Evolutionary conservation across 176 grass and related monocot species (phyloP).

Genomic region (Carex parvula): DNA sequence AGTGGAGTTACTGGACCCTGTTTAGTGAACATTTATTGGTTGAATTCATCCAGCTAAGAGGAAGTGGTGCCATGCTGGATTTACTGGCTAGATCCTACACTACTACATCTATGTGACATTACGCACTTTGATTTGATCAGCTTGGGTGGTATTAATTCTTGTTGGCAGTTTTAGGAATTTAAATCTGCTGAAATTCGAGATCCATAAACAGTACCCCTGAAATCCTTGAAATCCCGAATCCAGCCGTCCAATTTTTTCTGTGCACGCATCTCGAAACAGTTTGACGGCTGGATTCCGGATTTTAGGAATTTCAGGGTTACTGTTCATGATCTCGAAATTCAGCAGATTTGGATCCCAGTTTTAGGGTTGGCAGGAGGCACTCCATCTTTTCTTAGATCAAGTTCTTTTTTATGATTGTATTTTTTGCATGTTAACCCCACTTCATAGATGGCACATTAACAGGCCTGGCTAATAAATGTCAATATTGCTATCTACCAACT

Average conservation of each 20-base stretch:
- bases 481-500: constrained; percentile 28
- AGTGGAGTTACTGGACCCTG: neutral
- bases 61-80: constrained; percentile 18
- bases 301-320: no score
- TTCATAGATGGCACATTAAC: constrained; percentile 19
- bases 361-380: constrained; percentile 26
- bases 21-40: constrained; percentile 30
- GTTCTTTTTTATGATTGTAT: neutral
- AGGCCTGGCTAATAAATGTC: constrained; percentile 24
- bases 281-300: no score
- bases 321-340: no score
- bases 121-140: constrained; percentile 12
- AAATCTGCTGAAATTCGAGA: no score
- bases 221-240: no score
- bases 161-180: constrained; percentile 17
- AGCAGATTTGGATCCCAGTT: no score
- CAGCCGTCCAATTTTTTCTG: no score
- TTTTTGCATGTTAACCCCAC: constrained; percentile 16
- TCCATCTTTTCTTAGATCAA: constrained; percentile 20
- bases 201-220: no score
- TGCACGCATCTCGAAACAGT: no score
- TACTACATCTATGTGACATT: neutral
- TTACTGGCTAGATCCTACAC: constrained; percentile 2
- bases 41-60: constrained; percentile 24
- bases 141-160: neutral